Evolutionary conservation across 2,329 filamentous ascomycete genomes (phyloP).

Genomic region (Tolypocladium pustulatum): DNA sequence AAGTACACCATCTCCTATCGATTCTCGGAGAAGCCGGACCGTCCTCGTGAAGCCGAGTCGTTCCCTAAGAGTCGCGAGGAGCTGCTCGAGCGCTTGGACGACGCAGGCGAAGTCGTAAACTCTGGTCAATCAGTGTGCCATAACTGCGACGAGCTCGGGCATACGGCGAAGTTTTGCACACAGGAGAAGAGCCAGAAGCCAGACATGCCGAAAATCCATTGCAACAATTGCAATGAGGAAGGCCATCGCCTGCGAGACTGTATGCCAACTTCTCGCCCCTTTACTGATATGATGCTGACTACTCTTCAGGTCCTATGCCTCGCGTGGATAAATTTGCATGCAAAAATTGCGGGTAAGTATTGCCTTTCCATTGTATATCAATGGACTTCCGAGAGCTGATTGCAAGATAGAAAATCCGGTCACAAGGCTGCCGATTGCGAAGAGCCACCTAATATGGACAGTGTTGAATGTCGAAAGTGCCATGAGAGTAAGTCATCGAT

Average conservation of each 20-base stretch:
- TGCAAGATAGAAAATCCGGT: constrained; percentile 30
- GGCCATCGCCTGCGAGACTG: constrained; percentile 64
- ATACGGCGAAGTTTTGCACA: constrained; percentile 48
- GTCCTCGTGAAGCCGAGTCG: constrained; percentile 45
- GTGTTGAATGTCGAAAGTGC: constrained; percentile 57
- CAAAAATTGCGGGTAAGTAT: constrained; percentile 51
- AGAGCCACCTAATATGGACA: constrained; percentile 50
- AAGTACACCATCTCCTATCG: constrained; percentile 56
- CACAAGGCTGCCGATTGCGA: constrained; percentile 41
- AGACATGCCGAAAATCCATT: constrained; percentile 39
- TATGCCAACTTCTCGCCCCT: constrained; percentile 21
- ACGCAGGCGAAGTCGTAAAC: constrained; percentile 55
- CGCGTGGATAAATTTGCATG: constrained; percentile 56
- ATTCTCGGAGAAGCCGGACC: constrained; percentile 44
- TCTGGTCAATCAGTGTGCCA: constrained; percentile 48
- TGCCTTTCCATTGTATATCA: not conserved
- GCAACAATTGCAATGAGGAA: constrained; percentile 52
- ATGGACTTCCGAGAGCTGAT: constrained; percentile 2
- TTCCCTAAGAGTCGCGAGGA: constrained; percentile 52
- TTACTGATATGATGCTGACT: constrained; percentile 1
- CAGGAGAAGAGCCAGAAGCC: constrained; percentile 42
- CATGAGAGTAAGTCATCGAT: constrained; percentile 39
- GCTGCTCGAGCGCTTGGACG: constrained; percentile 51
- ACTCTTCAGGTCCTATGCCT: constrained; percentile 38
- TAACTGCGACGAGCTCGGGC: constrained; percentile 56